These are phyloP conservation scores for Candida parachauliodes DNA, from an alignment of 805 yeast species.

Conservation along the genomic window DNA sequence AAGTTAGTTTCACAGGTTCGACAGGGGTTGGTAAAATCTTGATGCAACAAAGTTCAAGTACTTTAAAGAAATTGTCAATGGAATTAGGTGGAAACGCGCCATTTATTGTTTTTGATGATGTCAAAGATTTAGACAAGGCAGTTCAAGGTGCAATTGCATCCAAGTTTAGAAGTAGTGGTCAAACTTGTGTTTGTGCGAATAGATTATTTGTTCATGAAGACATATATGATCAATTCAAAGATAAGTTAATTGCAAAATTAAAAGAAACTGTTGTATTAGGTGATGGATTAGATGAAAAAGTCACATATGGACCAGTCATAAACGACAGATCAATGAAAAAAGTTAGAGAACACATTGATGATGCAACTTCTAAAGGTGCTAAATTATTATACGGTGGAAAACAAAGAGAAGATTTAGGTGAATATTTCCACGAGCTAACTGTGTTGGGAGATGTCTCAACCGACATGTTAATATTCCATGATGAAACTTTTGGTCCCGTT, in stretches of 20 bases:
- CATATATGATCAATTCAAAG: constrained; percentile 46
- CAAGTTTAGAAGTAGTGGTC: constrained; percentile 61
- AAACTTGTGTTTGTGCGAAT: constrained; percentile 65
- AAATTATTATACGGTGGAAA: constrained; percentile 59
- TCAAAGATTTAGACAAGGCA: constrained; percentile 49
- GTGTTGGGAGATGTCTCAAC: constrained; percentile 57
- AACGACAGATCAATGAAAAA: constrained; percentile 59
- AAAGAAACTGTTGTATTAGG: constrained; percentile 48
- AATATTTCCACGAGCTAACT: constrained; percentile 65
- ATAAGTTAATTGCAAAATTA: constrained; percentile 37
- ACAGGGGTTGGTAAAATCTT: constrained; percentile 58
- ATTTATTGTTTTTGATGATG: constrained; percentile 57
- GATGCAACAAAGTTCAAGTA: constrained; percentile 54
- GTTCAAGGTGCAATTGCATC: constrained; percentile 50
- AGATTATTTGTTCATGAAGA: constrained; percentile 53
- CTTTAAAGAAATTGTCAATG: constrained; percentile 57
- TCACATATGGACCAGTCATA: constrained; percentile 76
- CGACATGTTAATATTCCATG: constrained; percentile 54
- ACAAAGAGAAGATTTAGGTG: constrained; percentile 52
- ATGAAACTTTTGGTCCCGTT: constrained; percentile 81
- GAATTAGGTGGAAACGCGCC: constrained; percentile 73
- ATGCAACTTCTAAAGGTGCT: constrained; percentile 69
- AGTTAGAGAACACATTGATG: constrained; percentile 59
- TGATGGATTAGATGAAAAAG: constrained; percentile 52
- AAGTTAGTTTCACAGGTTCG: constrained; percentile 63